These are phyloP conservation scores for Hygrophorus russula DNA, from an alignment of 768 basidiomycete species.

Conservation along the genomic window DNA sequence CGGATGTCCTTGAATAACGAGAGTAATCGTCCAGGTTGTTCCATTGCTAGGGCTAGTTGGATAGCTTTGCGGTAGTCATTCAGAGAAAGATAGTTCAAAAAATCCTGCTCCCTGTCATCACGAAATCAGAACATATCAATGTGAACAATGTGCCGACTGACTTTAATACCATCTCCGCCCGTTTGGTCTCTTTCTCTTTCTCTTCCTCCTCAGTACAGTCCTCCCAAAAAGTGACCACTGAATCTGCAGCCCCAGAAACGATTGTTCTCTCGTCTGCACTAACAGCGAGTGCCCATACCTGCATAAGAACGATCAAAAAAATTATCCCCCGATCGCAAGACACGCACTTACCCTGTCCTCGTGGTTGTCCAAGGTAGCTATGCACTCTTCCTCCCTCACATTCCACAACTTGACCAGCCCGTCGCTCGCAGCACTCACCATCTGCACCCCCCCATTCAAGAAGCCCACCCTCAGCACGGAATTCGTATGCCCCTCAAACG, in stretches of 20 bases:
- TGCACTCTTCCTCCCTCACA: constrained; percentile 78
- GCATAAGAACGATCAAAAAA: constrained; percentile 2
- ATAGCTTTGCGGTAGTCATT: constrained; percentile 90
- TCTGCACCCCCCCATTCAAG: constrained; percentile 68
- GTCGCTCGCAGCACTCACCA: constrained; percentile 87
- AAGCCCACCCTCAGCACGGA: constrained; percentile 93
- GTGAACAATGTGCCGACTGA: constrained; percentile 25
- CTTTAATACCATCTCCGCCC: constrained; percentile 72
- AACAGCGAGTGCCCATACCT: constrained; percentile 96
- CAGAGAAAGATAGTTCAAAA: constrained; percentile 77
- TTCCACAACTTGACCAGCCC: constrained; percentile 97
- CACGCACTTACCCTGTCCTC: constrained; percentile 74
- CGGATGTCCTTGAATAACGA: constrained; percentile 64
- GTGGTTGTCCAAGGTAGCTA: constrained; percentile 88
- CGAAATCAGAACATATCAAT: background rate
- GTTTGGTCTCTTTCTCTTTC: constrained; percentile 59
- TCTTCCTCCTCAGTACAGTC: constrained; percentile 85
- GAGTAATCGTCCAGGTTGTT: constrained; percentile 82
- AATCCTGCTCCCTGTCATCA: constrained; percentile 82
- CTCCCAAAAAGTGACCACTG: constrained; percentile 92
- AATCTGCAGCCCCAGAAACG: constrained; percentile 93
- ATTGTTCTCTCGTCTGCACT: constrained; percentile 73
- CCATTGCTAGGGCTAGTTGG: constrained; percentile 83
- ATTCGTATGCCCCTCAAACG: constrained; percentile 97
- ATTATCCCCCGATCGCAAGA: constrained; percentile 1